A percentile compares a stretch with the other conserved stretches of the same genome.
These are phyloP conservation scores for Aspergillus carlsbadensis DNA, from an alignment of 495 filamentous ascomycete species.

Conservation along the genomic window DNA sequence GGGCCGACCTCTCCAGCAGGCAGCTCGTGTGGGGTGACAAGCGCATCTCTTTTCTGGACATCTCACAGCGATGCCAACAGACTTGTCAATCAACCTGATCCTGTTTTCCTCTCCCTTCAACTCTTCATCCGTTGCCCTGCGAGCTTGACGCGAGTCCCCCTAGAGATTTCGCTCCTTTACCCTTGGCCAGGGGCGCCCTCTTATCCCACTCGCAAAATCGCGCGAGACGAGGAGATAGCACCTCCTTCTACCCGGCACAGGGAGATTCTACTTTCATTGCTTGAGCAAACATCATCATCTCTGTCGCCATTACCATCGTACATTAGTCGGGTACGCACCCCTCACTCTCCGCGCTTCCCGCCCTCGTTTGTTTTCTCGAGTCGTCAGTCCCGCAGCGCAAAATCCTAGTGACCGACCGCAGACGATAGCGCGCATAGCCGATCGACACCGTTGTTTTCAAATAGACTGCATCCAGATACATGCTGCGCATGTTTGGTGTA, in stretches of 20 bases:
- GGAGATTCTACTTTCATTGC: background rate
- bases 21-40: constrained; percentile 18
- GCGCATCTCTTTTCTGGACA: background rate
- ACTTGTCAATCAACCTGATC: background rate
- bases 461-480: background rate
- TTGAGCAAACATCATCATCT: background rate
- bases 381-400: background rate
- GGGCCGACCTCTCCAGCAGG: background rate
- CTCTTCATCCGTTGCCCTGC: background rate
- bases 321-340: background rate
- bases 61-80: constrained; percentile 2
- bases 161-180: background rate
- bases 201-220: background rate
- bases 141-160: background rate
- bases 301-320: background rate
- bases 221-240: background rate
- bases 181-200: background rate
- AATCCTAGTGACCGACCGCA: background rate
- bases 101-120: background rate
- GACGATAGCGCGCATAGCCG: background rate
- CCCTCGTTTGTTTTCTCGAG: background rate
- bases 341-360: background rate
- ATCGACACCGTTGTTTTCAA: background rate
- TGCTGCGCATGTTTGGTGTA: background rate
- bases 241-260: background rate